These are phyloP conservation scores for Centaurea solstitialis DNA, from an alignment of 129 eudicot genomes.

Conservation along the genomic window DNA sequence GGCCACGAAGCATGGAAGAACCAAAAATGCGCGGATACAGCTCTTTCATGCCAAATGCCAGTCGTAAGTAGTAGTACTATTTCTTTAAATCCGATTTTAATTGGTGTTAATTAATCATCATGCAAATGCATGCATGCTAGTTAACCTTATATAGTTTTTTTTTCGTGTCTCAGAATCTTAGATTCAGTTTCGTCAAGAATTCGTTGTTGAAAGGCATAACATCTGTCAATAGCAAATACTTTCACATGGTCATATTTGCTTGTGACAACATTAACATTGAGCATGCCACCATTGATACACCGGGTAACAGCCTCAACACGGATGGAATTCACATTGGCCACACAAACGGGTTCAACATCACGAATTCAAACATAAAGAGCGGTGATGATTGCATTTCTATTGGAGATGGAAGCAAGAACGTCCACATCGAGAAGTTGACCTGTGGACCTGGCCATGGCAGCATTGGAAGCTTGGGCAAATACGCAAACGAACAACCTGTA, in stretches of 20 bases:
- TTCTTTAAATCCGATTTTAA: too few species aligned
- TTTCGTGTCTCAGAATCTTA: slow-evolving; percentile 29
- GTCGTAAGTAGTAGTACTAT: slow-evolving; percentile 4
- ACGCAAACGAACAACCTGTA: slow-evolving; percentile 42
- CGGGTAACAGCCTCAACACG: slow-evolving; percentile 45
- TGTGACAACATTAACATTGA: slow-evolving; percentile 32
- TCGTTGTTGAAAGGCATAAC: slow-evolving; percentile 34
- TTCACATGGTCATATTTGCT: slow-evolving; percentile 30
- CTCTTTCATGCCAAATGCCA: slow-evolving; percentile 6
- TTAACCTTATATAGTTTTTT: too few species aligned
- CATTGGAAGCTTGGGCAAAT: slow-evolving; percentile 61
- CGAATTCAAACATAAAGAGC: slow-evolving; percentile 31
- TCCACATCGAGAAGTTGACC: slow-evolving; percentile 28
- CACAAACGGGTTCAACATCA: slow-evolving; percentile 18
- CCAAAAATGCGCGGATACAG: background rate
- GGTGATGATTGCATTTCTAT: slow-evolving; percentile 76
- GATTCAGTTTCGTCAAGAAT: slow-evolving; percentile 37
- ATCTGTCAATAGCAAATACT: slow-evolving; percentile 46
- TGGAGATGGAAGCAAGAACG: slow-evolving; percentile 46
- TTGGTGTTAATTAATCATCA: too few species aligned
- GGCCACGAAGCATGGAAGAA: slow-evolving; percentile 32
- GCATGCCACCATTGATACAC: slow-evolving; percentile 37
- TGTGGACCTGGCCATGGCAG: slow-evolving; percentile 82
- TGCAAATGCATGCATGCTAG: too few species aligned
- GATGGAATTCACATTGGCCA: slow-evolving; percentile 65